Evolutionary conservation across 768 basidiomycete genomes (phyloP).

Genomic region (Mycena venus): DNA sequence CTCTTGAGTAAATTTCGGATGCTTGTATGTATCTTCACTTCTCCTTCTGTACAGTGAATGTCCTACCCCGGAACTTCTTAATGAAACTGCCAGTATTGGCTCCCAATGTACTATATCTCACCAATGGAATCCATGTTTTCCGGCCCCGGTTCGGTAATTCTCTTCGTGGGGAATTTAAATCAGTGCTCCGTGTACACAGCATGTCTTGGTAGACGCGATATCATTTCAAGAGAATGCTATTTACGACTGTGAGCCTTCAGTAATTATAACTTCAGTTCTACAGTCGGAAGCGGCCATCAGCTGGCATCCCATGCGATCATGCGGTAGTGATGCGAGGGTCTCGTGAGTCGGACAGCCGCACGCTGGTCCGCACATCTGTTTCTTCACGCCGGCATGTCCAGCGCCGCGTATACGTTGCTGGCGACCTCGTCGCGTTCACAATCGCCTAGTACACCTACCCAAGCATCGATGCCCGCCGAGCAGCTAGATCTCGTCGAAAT

Average conservation of each 20-base stretch:
- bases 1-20: background rate
- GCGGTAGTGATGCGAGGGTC: too few species aligned
- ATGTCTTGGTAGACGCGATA: too few species aligned
- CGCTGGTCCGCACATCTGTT: background rate
- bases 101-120: background rate
- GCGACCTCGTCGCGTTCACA: conserved; percentile 6
- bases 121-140: too few species aligned
- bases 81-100: background rate
- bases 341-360: conserved; percentile 6
- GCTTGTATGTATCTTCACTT: background rate
- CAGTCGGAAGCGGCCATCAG: too few species aligned
- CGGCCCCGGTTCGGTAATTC: too few species aligned
- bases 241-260: too few species aligned
- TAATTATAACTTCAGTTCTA: too few species aligned
- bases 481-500: conserved; percentile 31
- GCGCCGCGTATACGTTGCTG: background rate
- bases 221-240: too few species aligned
- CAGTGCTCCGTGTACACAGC: too few species aligned
- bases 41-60: background rate
- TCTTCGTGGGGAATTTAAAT: too few species aligned
- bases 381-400: background rate
- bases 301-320: too few species aligned
- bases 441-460: conserved; percentile 18
- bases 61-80: too few species aligned
- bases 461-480: conserved; percentile 17